A percentile compares a stretch with the other conserved stretches of the same genome.
These are phyloP conservation scores for Boletus edulis DNA, from an alignment of 768 basidiomycete genomes.

Conservation along the genomic window DNA sequence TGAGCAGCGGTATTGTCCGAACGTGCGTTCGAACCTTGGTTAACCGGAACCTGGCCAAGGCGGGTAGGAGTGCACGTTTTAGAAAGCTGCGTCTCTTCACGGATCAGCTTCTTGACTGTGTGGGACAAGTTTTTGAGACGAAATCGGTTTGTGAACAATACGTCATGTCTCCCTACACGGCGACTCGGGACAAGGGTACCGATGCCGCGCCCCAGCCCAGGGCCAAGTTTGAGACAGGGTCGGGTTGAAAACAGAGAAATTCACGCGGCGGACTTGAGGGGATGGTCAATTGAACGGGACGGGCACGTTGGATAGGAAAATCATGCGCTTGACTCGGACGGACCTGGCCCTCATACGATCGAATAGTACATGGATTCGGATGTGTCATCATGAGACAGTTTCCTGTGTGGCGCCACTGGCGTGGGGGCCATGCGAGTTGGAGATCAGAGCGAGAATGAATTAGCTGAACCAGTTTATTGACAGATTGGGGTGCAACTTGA, in stretches of 20 bases:
- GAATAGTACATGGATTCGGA: neutral
- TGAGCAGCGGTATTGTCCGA: slow-evolving; percentile 9
- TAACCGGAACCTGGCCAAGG: slow-evolving; percentile 10
- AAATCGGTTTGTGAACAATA: slow-evolving; percentile 10
- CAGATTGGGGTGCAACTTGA: slow-evolving; percentile 15
- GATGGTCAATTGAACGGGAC: slow-evolving; percentile 10
- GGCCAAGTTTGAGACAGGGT: slow-evolving; percentile 15
- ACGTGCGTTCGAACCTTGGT: slow-evolving; percentile 13
- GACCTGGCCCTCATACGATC: slow-evolving; percentile 1
- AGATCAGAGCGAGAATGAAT: slow-evolving; percentile 15
- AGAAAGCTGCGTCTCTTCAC: slow-evolving; percentile 4
- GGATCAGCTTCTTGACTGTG: slow-evolving; percentile 9
- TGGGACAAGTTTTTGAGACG: slow-evolving; percentile 9
- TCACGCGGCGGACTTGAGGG: slow-evolving; percentile 20
- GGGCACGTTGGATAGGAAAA: slow-evolving; percentile 2
- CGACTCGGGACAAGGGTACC: slow-evolving; percentile 11
- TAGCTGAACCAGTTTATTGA: slow-evolving; percentile 12
- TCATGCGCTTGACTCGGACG: slow-evolving; percentile 2
- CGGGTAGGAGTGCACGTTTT: slow-evolving; percentile 6
- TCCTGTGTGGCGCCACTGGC: slow-evolving; percentile 14
- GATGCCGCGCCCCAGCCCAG: too few relatives aligned
- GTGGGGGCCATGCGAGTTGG: slow-evolving; percentile 18
- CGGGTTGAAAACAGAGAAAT: slow-evolving; percentile 5
- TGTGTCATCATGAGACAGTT: slow-evolving; percentile 22
- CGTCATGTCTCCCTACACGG: slow-evolving; percentile 25